Evolutionary conservation across 1,284 basidiomycete genomes (phyloP).

Genomic region (Irpex sp.): DNA sequence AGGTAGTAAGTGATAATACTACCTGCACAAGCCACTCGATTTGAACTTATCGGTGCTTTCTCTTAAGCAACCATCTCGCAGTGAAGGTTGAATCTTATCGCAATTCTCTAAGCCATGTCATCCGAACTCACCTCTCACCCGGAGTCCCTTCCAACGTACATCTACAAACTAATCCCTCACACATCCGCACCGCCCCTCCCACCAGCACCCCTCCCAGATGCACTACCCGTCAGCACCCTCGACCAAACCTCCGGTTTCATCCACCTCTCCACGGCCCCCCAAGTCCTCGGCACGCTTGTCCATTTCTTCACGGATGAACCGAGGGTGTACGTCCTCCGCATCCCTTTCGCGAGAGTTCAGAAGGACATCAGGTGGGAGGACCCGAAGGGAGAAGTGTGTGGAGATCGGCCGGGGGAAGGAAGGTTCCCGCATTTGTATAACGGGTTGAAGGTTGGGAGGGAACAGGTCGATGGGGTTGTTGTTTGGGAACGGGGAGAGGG

Average conservation of each 20-base stretch:
- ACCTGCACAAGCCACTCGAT: no score
- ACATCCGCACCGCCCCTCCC: conserved; percentile 25
- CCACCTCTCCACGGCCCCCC: conserved; percentile 55
- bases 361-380: conserved; percentile 43
- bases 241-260: conserved; percentile 47
- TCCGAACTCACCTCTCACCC: no score
- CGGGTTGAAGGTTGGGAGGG: conserved; percentile 4
- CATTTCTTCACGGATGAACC: conserved; percentile 44
- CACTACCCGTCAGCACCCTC: conserved; percentile 33
- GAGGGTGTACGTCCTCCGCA: conserved; percentile 42
- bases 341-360: conserved; percentile 32
- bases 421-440: conserved; percentile 55
- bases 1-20: no score
- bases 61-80: no score
- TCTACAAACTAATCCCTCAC: conserved; percentile 47
- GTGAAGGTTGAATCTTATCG: no score
- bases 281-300: conserved; percentile 47
- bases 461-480: conserved; percentile 21
- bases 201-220: conserved; percentile 28
- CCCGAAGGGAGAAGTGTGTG: conserved; percentile 36
- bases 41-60: no score
- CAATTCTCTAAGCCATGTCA: no score
- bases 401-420: conserved; percentile 37
- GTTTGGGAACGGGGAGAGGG: conserved; percentile 19
- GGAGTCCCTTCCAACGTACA: conserved; percentile 29